Percentiles rank a stretch among this genome's conserved stretches.
Conservation (phyloP, 2,329 filamentous ascomycete species). For the Amylocarpus encephaloides region DNA sequence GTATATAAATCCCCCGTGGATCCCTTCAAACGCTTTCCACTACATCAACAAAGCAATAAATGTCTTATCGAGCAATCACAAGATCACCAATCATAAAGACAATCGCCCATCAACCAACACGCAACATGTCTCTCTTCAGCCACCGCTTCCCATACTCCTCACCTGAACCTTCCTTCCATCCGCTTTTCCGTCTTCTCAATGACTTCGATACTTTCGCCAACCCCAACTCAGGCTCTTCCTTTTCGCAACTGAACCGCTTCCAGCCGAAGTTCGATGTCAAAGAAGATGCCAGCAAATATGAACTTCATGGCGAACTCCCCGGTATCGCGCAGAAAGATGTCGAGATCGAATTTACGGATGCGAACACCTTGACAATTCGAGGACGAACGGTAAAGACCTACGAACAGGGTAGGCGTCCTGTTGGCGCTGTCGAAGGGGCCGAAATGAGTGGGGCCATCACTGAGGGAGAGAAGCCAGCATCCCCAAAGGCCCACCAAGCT, state of each 20-base stretch:
- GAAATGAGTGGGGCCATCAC: conserved; percentile 35
- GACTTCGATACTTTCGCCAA: background rate
- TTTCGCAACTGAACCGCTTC: conserved; percentile 44
- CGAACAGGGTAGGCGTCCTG: conserved; percentile 40
- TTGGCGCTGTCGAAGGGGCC: conserved; percentile 42
- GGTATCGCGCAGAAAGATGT: conserved; percentile 69
- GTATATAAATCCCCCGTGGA: too few species aligned
- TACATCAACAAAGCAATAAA: too few species aligned
- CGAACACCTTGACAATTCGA: conserved; percentile 64
- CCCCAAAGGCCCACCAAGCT: conserved; percentile 12
- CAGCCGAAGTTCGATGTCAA: conserved; percentile 72
- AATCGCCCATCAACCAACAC: background rate
- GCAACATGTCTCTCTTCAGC: conserved; percentile 4
- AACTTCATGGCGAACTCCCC: conserved; percentile 75
- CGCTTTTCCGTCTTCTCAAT: conserved; percentile 5
- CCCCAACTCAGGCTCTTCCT: background rate
- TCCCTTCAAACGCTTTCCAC: too few species aligned
- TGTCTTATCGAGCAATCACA: too few species aligned
- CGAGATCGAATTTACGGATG: conserved; percentile 71
- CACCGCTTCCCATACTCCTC: background rate
- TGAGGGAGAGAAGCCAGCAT: conserved; percentile 29
- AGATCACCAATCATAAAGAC: background rate
- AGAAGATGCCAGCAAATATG: conserved; percentile 61
- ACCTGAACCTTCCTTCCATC: background rate
- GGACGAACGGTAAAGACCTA: conserved; percentile 62